These are phyloP conservation scores for Amniculicola lignicola DNA, from an alignment of 495 filamentous ascomycete genomes.

Conservation along the genomic window DNA sequence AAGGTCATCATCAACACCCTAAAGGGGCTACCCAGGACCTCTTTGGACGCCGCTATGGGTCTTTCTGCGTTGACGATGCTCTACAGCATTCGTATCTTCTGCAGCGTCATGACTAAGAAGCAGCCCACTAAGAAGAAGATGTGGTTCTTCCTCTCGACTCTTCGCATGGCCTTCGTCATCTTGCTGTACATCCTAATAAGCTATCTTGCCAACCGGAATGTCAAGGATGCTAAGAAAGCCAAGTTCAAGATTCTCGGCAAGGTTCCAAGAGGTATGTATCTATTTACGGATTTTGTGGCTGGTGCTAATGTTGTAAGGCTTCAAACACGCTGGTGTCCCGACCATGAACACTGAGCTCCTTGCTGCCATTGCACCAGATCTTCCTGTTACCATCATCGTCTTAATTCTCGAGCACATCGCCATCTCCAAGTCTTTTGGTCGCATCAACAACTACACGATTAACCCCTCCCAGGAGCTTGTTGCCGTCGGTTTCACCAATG, in stretches of 20 bases:
- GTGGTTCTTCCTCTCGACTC: slow-evolving; percentile 85
- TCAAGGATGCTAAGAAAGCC: slow-evolving; percentile 46
- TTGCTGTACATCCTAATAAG: slow-evolving; percentile 91
- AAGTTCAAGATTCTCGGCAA: slow-evolving; percentile 67
- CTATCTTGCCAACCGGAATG: slow-evolving; percentile 68
- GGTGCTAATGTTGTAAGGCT: slow-evolving; percentile 46
- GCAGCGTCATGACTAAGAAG: slow-evolving; percentile 62
- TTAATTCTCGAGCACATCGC: slow-evolving; percentile 78
- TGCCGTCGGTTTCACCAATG: slow-evolving; percentile 86
- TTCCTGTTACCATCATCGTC: slow-evolving; percentile 87
- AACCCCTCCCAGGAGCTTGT: slow-evolving; percentile 95
- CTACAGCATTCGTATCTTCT: slow-evolving; percentile 70
- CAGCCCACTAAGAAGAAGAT: slow-evolving; percentile 65
- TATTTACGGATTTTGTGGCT: neutral
- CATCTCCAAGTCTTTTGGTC: slow-evolving; percentile 97
- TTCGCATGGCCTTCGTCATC: slow-evolving; percentile 89
- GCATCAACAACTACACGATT: slow-evolving; percentile 95
- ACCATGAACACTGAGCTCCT: slow-evolving; percentile 61
- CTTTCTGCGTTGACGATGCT: slow-evolving; percentile 77
- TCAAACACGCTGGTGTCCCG: slow-evolving; percentile 74
- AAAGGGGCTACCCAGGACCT: slow-evolving; percentile 64
- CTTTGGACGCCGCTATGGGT: slow-evolving; percentile 84
- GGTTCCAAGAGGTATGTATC: slow-evolving; percentile 64
- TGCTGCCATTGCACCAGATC: slow-evolving; percentile 55
- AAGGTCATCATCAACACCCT: slow-evolving; percentile 81